phyloP scores from a whole-genome alignment of 441 rosid species.

The Oxalis stricta region DNA sequence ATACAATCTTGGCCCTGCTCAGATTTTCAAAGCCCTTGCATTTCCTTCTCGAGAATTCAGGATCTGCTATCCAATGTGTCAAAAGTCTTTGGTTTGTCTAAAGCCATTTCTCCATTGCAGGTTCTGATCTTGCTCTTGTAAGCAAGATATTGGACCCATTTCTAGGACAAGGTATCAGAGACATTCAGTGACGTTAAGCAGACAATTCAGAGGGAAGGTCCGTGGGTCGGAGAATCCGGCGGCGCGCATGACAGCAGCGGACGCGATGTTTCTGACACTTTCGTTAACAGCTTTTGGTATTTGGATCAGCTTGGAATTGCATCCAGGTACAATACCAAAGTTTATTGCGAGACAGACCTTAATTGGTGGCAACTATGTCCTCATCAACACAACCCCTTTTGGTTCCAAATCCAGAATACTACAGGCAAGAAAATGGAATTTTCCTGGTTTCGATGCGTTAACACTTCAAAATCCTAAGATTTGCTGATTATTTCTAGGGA shows the following conservation, averaged over 20 bases:
- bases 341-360: constrained; percentile 88
- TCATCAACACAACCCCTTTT: constrained; percentile 50
- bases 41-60: too few relatives aligned
- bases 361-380: constrained; percentile 81
- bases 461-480: neutral
- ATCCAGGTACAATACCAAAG: constrained; percentile 70
- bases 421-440: constrained; percentile 46
- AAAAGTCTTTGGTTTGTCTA: neutral
- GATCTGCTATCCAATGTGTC: too few relatives aligned
- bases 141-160: constrained; percentile 59
- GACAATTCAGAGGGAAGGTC: constrained; percentile 47
- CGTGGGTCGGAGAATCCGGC: constrained; percentile 98
- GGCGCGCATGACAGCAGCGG: constrained; percentile 98
- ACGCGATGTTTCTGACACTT: constrained; percentile 60
- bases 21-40: too few relatives aligned
- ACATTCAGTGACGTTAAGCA: constrained; percentile 46
- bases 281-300: constrained; percentile 92
- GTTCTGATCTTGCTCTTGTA: constrained; percentile 57
- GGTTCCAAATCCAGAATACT: constrained; percentile 88
- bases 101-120: constrained; percentile 25
- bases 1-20: constrained; percentile 93
- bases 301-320: constrained; percentile 97
- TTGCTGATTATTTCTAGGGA: too few relatives aligned
- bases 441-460: neutral
- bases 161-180: constrained; percentile 40